phyloP scores from a whole-genome alignment of 768 basidiomycete genomes.

The Wakefieldia striispora region DNA sequence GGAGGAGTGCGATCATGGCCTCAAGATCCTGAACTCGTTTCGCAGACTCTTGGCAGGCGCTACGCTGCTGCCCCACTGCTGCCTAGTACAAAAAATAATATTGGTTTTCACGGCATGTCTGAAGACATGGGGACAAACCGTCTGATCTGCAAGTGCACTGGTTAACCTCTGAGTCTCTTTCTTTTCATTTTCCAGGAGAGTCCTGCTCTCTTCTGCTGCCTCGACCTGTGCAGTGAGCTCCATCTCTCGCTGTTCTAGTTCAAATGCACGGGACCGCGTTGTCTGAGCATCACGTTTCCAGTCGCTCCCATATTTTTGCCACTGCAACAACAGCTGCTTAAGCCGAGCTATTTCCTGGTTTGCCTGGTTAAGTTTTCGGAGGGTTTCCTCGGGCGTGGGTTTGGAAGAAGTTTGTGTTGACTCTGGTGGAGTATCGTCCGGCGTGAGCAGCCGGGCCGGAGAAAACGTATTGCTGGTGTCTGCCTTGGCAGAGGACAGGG shows the following conservation, averaged over 20 bases:
- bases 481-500: slow-evolving; percentile 10
- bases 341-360: slow-evolving; percentile 19
- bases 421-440: slow-evolving; percentile 7
- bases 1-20: slow-evolving; percentile 13
- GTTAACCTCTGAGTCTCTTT: slow-evolving; percentile 12
- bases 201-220: slow-evolving; percentile 5
- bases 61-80: slow-evolving; percentile 12
- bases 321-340: slow-evolving; percentile 18
- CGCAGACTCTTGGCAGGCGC: slow-evolving; percentile 8
- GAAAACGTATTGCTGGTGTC: background rate
- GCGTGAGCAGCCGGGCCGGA: background rate
- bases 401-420: slow-evolving; percentile 1
- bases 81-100: slow-evolving; percentile 5
- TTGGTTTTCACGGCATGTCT: background rate
- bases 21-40: slow-evolving; percentile 20
- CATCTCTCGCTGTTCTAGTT: slow-evolving; percentile 9
- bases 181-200: slow-evolving; percentile 13
- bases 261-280: slow-evolving; percentile 9
- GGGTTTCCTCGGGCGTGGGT: slow-evolving; percentile 1
- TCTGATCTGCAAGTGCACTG: slow-evolving; percentile 19
- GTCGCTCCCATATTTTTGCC: slow-evolving; percentile 25
- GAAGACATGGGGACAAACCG: slow-evolving; percentile 12
- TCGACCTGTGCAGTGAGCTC: slow-evolving; percentile 11
- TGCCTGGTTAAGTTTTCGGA: slow-evolving; percentile 13
- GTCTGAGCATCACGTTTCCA: slow-evolving; percentile 24